Conservation (phyloP, 768 basidiomycete genomes). For the Boletus edulis region DNA sequence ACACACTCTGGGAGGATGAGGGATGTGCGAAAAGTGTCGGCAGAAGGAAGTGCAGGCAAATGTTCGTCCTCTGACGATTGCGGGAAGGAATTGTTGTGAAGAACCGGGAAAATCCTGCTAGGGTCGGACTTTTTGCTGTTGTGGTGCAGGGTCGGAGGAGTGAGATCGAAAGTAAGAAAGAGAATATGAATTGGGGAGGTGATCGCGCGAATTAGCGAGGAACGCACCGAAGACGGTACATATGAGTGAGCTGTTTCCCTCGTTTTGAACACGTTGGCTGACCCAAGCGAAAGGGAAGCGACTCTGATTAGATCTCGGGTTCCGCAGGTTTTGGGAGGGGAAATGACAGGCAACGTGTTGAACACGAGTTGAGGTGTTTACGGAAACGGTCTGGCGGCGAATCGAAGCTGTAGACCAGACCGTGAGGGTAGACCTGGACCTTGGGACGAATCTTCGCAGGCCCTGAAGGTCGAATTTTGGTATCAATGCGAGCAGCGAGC, state of each 20-base stretch:
- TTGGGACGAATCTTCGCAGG: not conserved
- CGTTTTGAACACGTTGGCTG: constrained; percentile 70
- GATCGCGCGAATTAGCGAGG: constrained; percentile 29
- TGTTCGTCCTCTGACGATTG: constrained; percentile 36
- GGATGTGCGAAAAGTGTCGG: constrained; percentile 81
- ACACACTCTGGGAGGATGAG: constrained; percentile 83
- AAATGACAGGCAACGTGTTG: constrained; percentile 65
- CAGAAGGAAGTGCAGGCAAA: constrained; percentile 60
- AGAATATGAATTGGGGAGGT: constrained; percentile 24
- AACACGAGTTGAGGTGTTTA: constrained; percentile 60
- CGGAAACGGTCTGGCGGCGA: constrained; percentile 19
- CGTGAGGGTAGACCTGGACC: not conserved
- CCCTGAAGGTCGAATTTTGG: not conserved
- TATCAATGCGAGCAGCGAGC: not conserved
- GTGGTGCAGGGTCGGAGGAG: constrained; percentile 24
- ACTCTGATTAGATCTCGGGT: constrained; percentile 33
- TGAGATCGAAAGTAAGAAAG: constrained; percentile 20
- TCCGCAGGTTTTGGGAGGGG: constrained; percentile 19
- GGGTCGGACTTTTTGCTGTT: constrained; percentile 75
- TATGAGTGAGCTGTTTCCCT: constrained; percentile 43
- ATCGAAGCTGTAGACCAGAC: not conserved
- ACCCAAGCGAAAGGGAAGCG: constrained; percentile 22
- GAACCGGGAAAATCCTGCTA: constrained; percentile 46
- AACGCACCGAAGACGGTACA: constrained; percentile 84
- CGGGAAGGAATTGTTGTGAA: constrained; percentile 30